These are phyloP conservation scores for Pseudopyricularia cyperi DNA, from an alignment of 2,329 filamentous ascomycete species.

Conservation along the genomic window DNA sequence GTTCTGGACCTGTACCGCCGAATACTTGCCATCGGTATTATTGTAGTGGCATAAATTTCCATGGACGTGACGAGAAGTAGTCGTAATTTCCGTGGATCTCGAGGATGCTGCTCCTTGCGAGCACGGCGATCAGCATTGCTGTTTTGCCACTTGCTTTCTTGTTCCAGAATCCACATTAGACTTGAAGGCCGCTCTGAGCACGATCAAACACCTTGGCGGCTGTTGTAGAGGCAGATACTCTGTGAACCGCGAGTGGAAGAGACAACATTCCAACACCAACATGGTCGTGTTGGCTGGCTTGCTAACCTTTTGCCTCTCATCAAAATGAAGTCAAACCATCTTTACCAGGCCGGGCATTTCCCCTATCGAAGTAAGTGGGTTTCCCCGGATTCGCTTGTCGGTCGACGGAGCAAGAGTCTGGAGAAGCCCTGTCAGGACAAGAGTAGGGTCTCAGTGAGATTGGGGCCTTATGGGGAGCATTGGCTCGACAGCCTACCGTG, in stretches of 20 bases:
- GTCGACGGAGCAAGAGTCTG: background rate
- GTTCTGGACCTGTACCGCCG: background rate
- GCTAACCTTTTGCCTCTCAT: background rate
- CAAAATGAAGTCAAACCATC: background rate
- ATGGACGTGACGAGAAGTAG: background rate
- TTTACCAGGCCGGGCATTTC: background rate
- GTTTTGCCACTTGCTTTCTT: background rate
- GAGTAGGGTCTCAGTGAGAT: background rate
- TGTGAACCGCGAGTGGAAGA: no score
- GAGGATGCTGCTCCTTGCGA: background rate
- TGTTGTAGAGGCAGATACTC: no score
- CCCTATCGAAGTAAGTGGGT: background rate
- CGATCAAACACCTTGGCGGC: no score
- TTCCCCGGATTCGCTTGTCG: background rate
- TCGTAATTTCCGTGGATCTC: background rate
- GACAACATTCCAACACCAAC: no score
- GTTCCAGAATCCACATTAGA: background rate
- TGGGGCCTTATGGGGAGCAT: background rate
- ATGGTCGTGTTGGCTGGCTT: no score
- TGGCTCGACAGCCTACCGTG: background rate
- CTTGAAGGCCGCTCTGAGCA: no score
- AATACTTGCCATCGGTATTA: no score
- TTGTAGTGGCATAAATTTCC: no score
- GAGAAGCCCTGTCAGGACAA: background rate
- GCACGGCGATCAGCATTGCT: no score